Percentiles rank a stretch among this genome's conserved stretches.
phyloP scores from a whole-genome alignment of 1,284 basidiomycete genomes.

The Irpex lacteus region DNA sequence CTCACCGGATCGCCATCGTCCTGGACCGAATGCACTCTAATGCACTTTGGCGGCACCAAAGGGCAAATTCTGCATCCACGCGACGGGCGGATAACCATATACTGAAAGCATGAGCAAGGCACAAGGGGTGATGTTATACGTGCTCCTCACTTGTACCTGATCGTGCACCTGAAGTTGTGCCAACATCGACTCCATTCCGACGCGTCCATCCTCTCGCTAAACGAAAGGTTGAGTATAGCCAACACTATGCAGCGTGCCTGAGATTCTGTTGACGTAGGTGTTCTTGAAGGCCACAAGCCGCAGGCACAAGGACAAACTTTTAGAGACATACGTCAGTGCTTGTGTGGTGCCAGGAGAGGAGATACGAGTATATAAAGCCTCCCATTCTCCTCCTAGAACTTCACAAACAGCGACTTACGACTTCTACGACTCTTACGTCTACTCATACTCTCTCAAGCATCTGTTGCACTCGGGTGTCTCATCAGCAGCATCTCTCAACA shows the following conservation, averaged over 20 bases:
- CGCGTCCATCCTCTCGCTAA: not conserved
- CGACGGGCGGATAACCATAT: not conserved
- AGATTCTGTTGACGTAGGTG: not conserved
- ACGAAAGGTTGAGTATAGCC: not conserved
- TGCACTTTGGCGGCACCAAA: not conserved
- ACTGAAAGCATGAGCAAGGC: not conserved
- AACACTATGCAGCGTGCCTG: not conserved
- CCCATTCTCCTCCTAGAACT: not conserved
- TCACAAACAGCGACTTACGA: not conserved
- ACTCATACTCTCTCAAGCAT: not conserved
- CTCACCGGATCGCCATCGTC: no score
- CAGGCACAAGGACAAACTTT: not conserved
- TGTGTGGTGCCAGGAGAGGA: not conserved
- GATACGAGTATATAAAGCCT: not conserved
- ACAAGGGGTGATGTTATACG: not conserved
- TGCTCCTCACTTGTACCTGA: not conserved
- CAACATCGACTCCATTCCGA: not conserved
- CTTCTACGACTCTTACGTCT: not conserved
- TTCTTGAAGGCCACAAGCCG: not conserved
- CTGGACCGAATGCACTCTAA: no score
- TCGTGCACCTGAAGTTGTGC: not conserved
- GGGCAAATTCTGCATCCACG: not conserved
- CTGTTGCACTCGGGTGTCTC: not conserved
- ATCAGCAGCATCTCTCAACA: not conserved
- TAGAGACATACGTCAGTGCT: not conserved